Conservation (phyloP, 352 stramenopile genomes). For the Plasmopara viticola region DNA sequence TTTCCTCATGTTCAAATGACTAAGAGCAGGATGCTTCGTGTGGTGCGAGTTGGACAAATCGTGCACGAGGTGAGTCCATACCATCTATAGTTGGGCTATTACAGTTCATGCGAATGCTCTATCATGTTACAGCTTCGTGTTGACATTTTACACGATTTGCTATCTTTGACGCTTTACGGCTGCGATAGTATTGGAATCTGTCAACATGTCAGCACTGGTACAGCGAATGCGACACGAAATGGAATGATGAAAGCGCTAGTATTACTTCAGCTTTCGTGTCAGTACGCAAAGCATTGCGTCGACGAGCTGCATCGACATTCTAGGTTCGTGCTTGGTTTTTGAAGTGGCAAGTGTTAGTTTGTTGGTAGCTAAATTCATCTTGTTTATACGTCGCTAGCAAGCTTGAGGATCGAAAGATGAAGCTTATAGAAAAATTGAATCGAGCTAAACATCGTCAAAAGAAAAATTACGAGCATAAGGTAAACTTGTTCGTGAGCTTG, state of each 20-base stretch:
- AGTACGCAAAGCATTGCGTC: constrained; percentile 50
- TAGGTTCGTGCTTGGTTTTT: constrained; percentile 15
- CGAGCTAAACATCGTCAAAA: constrained; percentile 9
- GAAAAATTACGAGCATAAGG: constrained; percentile 16
- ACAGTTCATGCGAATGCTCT: not conserved
- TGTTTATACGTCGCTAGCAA: constrained; percentile 7
- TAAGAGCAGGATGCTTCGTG: constrained; percentile 17
- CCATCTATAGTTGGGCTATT: not conserved
- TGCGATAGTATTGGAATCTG: not conserved
- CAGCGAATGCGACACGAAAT: not conserved
- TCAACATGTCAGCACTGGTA: not conserved
- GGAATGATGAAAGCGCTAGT: constrained; percentile 22
- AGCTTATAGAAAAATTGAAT: constrained; percentile 6
- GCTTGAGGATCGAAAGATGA: constrained; percentile 7
- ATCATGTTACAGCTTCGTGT: constrained; percentile 18
- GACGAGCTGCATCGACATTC: constrained; percentile 26
- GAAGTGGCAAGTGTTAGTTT: not conserved
- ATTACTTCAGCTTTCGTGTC: constrained; percentile 56
- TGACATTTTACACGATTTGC: constrained; percentile 30
- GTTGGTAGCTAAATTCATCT: not conserved
- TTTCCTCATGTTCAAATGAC: constrained; percentile 18
- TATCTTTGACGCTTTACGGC: constrained; percentile 33
- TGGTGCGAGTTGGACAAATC: constrained; percentile 29
- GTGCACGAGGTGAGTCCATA: constrained; percentile 25
- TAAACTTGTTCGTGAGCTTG: constrained; percentile 29